A percentile compares a stretch with the other conserved stretches of the same genome.
Evolutionary conservation across 768 basidiomycete species (phyloP).

Genomic region (Lyophyllum decastes): DNA sequence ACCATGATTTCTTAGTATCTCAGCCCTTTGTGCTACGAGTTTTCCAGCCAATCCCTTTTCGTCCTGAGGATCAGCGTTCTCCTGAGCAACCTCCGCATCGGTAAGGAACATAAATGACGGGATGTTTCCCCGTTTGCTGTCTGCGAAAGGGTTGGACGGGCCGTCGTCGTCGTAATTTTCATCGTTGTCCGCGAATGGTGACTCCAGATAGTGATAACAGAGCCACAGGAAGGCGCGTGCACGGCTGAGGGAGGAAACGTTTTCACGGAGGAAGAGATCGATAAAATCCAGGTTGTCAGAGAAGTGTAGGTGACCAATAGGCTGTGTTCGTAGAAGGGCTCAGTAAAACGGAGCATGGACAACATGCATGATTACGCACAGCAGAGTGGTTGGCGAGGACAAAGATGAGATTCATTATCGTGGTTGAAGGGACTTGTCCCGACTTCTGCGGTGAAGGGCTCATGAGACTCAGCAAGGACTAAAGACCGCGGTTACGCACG

Average conservation of each 20-base stretch:
- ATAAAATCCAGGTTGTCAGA: conserved; percentile 72
- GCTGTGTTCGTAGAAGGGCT: conserved; percentile 44
- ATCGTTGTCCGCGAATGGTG: conserved; percentile 28
- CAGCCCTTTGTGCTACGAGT: conserved; percentile 40
- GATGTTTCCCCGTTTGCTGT: conserved; percentile 37
- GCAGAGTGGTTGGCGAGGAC: conserved; percentile 62
- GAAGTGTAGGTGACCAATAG: conserved; percentile 66
- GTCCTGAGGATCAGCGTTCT: conserved; percentile 49
- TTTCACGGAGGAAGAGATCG: conserved; percentile 76
- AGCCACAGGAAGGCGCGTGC: conserved; percentile 85
- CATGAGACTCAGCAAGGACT: conserved; percentile 1
- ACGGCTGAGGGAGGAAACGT: conserved; percentile 73
- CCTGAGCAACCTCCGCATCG: conserved; percentile 36
- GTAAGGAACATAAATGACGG: conserved; percentile 42
- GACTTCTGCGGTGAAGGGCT: conserved; percentile 32
- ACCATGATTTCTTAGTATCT: conserved; percentile 35
- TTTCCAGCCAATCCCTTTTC: conserved; percentile 39
- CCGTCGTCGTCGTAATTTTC: conserved; percentile 42
- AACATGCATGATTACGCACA: conserved; percentile 37
- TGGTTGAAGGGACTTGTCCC: conserved; percentile 64
- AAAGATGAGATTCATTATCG: conserved; percentile 70
- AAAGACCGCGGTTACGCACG: conserved; percentile 41
- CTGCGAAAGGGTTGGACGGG: conserved; percentile 60
- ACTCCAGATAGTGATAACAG: conserved; percentile 77
- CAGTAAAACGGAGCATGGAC: conserved; percentile 1